phyloP scores from a whole-genome alignment of 2,329 filamentous ascomycete genomes.

The Emmonsia crescens region DNA sequence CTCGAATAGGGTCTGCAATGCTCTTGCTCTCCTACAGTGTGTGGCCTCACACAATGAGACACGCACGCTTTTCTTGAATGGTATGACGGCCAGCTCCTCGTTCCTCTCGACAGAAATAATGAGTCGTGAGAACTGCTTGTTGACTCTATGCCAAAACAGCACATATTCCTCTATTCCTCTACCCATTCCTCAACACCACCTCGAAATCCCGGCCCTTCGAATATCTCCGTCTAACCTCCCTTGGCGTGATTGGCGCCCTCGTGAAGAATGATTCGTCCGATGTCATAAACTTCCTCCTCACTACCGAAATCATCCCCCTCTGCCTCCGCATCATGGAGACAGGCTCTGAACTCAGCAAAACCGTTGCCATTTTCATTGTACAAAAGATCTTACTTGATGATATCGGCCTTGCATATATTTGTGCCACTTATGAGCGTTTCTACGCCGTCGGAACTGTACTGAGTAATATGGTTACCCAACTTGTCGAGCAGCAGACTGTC shows the following conservation, averaged over 20 bases:
- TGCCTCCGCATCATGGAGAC: constrained; percentile 99
- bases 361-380: constrained; percentile 97
- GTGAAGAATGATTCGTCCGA: constrained; percentile 99
- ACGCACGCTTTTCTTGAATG: constrained; percentile 81
- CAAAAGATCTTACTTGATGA: constrained; percentile 98
- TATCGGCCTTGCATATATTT: constrained; percentile 94
- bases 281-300: constrained; percentile 97
- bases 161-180: constrained; percentile 94
- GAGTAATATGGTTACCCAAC: constrained; percentile 96
- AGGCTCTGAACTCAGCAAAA: constrained; percentile 95
- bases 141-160: constrained; percentile 43
- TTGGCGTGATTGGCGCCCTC: constrained; percentile 90
- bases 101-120: background rate
- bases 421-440: constrained; percentile 95
- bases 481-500: constrained; percentile 95
- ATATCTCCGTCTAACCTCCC: constrained; percentile 87
- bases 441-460: constrained; percentile 95
- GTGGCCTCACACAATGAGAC: constrained; percentile 97
- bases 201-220: constrained; percentile 97
- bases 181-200: constrained; percentile 96
- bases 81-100: constrained; percentile 42
- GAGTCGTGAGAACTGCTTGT: background rate
- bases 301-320: constrained; percentile 95
- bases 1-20: constrained; percentile 94
- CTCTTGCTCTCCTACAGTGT: constrained; percentile 87